phyloP scores from a whole-genome alignment of 129 eudicot species.

The Escallonia rubra region DNA sequence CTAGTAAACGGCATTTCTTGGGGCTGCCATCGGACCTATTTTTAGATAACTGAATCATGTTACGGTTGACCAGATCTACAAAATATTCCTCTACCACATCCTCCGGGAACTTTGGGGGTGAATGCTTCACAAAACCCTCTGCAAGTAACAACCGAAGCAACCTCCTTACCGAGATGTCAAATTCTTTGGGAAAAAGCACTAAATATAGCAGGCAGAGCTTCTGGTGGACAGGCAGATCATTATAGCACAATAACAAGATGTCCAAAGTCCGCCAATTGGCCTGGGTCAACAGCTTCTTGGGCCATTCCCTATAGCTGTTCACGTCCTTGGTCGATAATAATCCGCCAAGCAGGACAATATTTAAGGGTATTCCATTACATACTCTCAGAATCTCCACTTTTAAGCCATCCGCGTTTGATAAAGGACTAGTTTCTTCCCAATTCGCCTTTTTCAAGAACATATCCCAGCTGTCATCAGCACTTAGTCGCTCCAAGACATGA shows the following conservation, averaged over 20 bases:
- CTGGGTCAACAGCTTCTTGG: neutral
- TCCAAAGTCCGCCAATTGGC: neutral
- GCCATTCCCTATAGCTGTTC: constrained; percentile 2
- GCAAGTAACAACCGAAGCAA: constrained; percentile 30
- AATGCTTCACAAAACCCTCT: constrained; percentile 46
- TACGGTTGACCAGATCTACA: constrained; percentile 33
- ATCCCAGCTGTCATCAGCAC: constrained; percentile 18
- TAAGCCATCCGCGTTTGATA: constrained; percentile 4
- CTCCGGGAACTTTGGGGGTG: constrained; percentile 17
- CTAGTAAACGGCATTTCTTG: constrained; percentile 38
- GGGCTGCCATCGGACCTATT: constrained; percentile 56
- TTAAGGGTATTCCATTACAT: constrained; percentile 21
- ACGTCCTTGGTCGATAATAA: constrained; percentile 10
- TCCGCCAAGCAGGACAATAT: constrained; percentile 28
- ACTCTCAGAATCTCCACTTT: constrained; percentile 9
- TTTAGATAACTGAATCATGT: constrained; percentile 45
- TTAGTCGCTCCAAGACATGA: constrained; percentile 17
- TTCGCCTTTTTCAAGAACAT: constrained; percentile 18
- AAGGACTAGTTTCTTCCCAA: constrained; percentile 4
- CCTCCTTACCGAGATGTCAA: constrained; percentile 33
- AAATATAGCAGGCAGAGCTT: constrained; percentile 27
- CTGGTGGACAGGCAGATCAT: constrained; percentile 12
- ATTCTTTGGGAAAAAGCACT: constrained; percentile 25
- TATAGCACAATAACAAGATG: constrained; percentile 15
- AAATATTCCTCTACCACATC: constrained; percentile 38